Percentiles rank a stretch among this genome's conserved stretches.
These are phyloP conservation scores for Tricholoma saponaceum DNA, from an alignment of 768 basidiomycete genomes.

Conservation along the genomic window DNA sequence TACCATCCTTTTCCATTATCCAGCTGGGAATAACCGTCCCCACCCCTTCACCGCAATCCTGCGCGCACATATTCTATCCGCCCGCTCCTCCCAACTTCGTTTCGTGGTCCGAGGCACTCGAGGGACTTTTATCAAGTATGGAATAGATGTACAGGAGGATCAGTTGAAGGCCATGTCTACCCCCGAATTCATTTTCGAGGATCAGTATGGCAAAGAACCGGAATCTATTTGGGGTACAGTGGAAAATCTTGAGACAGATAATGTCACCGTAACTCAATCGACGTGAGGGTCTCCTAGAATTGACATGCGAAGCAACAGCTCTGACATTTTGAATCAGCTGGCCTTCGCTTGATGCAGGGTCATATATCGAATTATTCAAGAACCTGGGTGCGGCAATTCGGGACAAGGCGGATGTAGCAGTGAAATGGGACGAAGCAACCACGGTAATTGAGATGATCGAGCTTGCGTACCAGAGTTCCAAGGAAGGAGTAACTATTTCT, in stretches of 20 bases:
- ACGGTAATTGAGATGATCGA: conserved; percentile 76
- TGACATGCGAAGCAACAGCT: too few species aligned
- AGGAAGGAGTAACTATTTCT: conserved; percentile 43
- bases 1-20: conserved; percentile 50
- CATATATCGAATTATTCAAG: conserved; percentile 58
- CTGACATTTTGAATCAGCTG: conserved; percentile 37
- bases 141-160: conserved; percentile 77
- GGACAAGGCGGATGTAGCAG: conserved; percentile 44
- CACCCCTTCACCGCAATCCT: conserved; percentile 66
- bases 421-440: conserved; percentile 74
- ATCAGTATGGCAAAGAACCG: conserved; percentile 57
- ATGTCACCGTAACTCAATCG: conserved; percentile 32
- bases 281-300: conserved; percentile 23
- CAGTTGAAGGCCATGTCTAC: conserved; percentile 57
- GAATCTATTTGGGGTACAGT: conserved; percentile 59
- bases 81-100: conserved; percentile 60
- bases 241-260: conserved; percentile 50
- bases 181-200: conserved; percentile 40
- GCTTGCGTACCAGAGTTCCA: conserved; percentile 62
- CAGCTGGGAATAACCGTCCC: conserved; percentile 30
- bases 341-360: conserved; percentile 56
- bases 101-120: conserved; percentile 69
- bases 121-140: conserved; percentile 72
- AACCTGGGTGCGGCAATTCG: conserved; percentile 65
- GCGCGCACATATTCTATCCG: conserved; percentile 67